Evolutionary conservation across 2,329 filamentous ascomycete species (phyloP), one percentile per base, ranked within the genome.

Genomic region (Fusarium sp.): DNA sequence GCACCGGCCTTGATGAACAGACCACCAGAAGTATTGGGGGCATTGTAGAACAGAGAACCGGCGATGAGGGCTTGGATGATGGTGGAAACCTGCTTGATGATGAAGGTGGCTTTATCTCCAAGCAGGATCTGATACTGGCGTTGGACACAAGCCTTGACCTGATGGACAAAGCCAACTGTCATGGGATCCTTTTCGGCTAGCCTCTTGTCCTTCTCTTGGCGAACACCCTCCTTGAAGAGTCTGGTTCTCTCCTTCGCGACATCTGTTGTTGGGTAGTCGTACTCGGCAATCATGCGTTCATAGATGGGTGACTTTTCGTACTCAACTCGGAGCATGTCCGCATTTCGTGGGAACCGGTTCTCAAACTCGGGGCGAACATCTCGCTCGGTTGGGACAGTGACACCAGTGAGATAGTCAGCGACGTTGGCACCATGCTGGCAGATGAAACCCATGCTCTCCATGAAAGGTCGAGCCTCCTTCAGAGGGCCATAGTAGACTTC

Each of bases 31-130:
- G 87, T 89, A 27, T 82, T 68, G 0, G 90, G 87, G 0, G 91
- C 88, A 65, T 91, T 86, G 81, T 93, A 94, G 81, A 94, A 94
- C 4, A 93, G 85, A 0, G 91, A 93, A 8, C 91, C 91, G 2
- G 87, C 85, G 66, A 93, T 88, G 6, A 94, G 80, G 0, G 91
- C 90, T 75, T 92, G 89, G 0, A 86, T 75, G 9, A 93, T 76
- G 2, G 88, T 90, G 0, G 87, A 86, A 6, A 85, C 80, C 73
- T 92, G 90, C 78, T 91, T 92, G 81, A 92, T 90, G 70, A 91
- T 73, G 43, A 92, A 89, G 0, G 90, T 91, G 0, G 88, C 85
- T 73, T 90, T 91, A 80, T 93, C 90, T 45, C 91, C 91, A 85
- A 87, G 89, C 2, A 93, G 76, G 32, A 93, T 90, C 73, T 92